These are phyloP conservation scores for Cyberlindnera euphorbiiphila DNA, from an alignment of 805 yeast species.

Conservation along the genomic window DNA sequence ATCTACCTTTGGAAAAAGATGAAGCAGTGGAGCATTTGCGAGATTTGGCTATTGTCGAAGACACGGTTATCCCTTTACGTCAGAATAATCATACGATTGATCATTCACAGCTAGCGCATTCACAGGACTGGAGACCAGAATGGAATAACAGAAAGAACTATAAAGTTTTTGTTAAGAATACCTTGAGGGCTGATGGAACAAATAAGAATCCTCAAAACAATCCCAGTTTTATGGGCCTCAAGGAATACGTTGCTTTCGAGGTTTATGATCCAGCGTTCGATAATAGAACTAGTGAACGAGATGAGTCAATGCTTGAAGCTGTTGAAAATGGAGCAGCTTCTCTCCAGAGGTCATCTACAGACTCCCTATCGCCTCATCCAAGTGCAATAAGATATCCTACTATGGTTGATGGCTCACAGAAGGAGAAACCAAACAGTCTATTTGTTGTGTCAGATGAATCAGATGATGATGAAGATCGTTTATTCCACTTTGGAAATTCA, in stretches of 20 bases:
- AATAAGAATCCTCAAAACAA: conserved; percentile 7
- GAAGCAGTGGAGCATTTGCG: conserved; percentile 30
- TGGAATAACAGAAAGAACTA: conserved; percentile 37
- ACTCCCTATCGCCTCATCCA: too few relatives aligned
- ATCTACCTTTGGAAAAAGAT: conserved; percentile 8
- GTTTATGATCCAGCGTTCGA: conserved; percentile 22
- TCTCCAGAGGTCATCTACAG: too few relatives aligned
- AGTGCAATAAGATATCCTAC: too few relatives aligned
- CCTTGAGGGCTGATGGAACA: conserved; percentile 11
- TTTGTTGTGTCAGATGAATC: conserved; percentile 15
- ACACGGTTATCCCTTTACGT: conserved; percentile 21
- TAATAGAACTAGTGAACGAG: conserved; percentile 6
- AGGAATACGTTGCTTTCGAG: conserved; percentile 31
- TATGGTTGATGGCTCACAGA: background rate
- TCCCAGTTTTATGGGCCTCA: conserved; percentile 28
- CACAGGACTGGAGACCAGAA: conserved; percentile 8
- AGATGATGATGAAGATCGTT: conserved; percentile 17
- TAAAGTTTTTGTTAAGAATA: conserved; percentile 35
- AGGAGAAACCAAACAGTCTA: background rate
- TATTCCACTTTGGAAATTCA: conserved; percentile 19
- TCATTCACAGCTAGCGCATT: background rate
- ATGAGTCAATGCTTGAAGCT: conserved; percentile 13
- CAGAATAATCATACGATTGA: background rate
- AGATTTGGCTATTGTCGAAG: conserved; percentile 36
- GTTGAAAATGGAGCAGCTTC: conserved; percentile 11